Evolutionary conservation across 306 rosid species (phyloP).

Genomic region (Astragalus glycyphyllos): DNA sequence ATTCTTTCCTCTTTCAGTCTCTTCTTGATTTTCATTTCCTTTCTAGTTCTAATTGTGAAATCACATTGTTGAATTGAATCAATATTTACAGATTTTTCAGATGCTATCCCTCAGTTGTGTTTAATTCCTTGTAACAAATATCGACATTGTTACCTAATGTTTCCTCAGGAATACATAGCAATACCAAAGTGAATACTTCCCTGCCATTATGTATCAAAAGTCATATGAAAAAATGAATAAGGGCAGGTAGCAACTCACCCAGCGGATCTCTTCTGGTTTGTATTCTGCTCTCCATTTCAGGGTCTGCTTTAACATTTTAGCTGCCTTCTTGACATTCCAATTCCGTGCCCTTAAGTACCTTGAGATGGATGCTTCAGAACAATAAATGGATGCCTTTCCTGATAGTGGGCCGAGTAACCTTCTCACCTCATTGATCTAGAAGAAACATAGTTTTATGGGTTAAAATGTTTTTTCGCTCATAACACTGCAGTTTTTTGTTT

Average conservation of each 20-base stretch:
- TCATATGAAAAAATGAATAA: conserved; percentile 4
- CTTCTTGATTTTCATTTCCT: no score
- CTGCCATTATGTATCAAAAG: conserved; percentile 12
- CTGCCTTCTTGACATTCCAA: conserved; percentile 94
- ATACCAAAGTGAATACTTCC: conserved; percentile 3
- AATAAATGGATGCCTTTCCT: conserved; percentile 65
- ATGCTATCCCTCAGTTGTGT: no score
- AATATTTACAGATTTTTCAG: no score
- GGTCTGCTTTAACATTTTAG: conserved; percentile 78
- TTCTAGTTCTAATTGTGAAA: no score
- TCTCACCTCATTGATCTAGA: conserved; percentile 81
- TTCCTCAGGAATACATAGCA: not conserved
- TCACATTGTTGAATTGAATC: no score
- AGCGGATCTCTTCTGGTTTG: conserved; percentile 90
- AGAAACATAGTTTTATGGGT: conserved; percentile 27
- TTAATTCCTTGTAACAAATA: no score
- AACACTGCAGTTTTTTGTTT: conserved; percentile 28
- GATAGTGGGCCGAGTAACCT: conserved; percentile 70
- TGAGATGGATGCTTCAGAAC: conserved; percentile 77
- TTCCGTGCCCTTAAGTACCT: conserved; percentile 80
- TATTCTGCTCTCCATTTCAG: conserved; percentile 80
- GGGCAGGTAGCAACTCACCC: conserved; percentile 60
- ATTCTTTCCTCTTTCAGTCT: no score
- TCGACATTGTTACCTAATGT: no score
- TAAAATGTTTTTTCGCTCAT: conserved; percentile 17